A percentile compares a stretch with the other conserved stretches of the same genome.
Conservation (phyloP, 2,329 filamentous ascomycete genomes). For the Capronia americana region DNA sequence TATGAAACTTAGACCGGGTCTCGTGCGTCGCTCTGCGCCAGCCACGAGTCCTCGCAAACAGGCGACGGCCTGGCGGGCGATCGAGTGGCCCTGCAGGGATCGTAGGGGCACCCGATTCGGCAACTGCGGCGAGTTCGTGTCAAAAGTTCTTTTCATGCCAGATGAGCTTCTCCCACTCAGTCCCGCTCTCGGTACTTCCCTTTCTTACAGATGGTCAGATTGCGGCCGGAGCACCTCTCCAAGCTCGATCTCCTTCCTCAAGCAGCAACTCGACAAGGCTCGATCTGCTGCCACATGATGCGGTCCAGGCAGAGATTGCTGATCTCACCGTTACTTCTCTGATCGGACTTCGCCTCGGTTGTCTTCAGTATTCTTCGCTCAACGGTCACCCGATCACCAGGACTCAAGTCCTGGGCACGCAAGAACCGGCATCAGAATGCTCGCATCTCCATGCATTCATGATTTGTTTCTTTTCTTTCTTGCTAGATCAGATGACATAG, state of each 20-base stretch:
- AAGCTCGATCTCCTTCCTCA: neutral
- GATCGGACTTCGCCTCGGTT: neutral
- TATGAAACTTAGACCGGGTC: neutral
- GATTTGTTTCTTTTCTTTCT: constrained; percentile 41
- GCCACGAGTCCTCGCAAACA: neutral
- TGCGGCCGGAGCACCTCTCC: neutral
- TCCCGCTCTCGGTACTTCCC: neutral
- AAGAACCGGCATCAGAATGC: constrained; percentile 36
- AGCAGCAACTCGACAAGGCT: neutral
- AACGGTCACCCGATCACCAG: neutral
- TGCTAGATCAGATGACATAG: constrained; percentile 46
- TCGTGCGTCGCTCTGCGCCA: constrained; percentile 7
- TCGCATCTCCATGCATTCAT: constrained; percentile 31
- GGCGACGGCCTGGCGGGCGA: neutral
- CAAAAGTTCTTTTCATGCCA: constrained; percentile 3
- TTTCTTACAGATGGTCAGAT: neutral
- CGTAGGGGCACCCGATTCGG: constrained; percentile 5
- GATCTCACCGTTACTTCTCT: neutral
- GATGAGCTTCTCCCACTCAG: neutral
- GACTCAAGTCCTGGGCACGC: constrained; percentile 3
- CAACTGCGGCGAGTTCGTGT: constrained; percentile 23
- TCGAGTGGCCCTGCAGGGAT: neutral
- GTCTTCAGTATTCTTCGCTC: neutral
- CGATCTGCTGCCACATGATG: neutral
- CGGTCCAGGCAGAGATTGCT: neutral